phyloP scores from a whole-genome alignment of 192 early-diverging fungal species.

The Coemansia sp. region DNA sequence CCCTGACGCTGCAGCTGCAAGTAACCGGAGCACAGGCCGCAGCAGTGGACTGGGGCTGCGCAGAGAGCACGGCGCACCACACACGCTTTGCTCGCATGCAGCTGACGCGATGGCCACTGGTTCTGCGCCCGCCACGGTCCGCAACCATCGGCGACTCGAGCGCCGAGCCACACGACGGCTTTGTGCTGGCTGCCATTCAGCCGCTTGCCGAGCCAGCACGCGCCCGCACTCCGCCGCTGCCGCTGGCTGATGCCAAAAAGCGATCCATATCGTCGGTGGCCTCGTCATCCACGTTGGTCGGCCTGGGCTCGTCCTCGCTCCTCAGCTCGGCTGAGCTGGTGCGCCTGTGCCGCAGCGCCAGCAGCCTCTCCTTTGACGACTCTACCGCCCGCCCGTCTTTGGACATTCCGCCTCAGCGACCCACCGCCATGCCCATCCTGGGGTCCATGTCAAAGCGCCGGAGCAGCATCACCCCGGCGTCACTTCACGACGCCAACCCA shows the following conservation, averaged over 20 bases:
- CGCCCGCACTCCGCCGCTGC: conserved; percentile 13
- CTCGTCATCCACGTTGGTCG: conserved; percentile 32
- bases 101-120: conserved; percentile 50
- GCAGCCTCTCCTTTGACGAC: conserved; percentile 44
- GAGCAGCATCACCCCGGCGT: not conserved
- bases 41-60: conserved; percentile 31
- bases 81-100: conserved; percentile 45
- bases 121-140: conserved; percentile 14
- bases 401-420: conserved; percentile 3
- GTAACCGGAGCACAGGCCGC: conserved; percentile 13
- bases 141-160: not conserved
- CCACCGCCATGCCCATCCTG: conserved; percentile 24
- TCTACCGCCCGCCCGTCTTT: conserved; percentile 38
- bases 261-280: conserved; percentile 47
- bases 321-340: conserved; percentile 27
- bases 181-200: conserved; percentile 36
- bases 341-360: conserved; percentile 39
- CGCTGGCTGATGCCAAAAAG: conserved; percentile 13
- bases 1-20: conserved; percentile 46
- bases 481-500: conserved; percentile 8
- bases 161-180: conserved; percentile 47
- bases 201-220: conserved; percentile 46
- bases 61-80: conserved; percentile 38
- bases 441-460: conserved; percentile 31
- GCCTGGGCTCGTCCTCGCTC: conserved; percentile 13